phyloP scores from a whole-genome alignment of 176 grass and related monocot genomes.

The Tillandsia fasciculata region DNA sequence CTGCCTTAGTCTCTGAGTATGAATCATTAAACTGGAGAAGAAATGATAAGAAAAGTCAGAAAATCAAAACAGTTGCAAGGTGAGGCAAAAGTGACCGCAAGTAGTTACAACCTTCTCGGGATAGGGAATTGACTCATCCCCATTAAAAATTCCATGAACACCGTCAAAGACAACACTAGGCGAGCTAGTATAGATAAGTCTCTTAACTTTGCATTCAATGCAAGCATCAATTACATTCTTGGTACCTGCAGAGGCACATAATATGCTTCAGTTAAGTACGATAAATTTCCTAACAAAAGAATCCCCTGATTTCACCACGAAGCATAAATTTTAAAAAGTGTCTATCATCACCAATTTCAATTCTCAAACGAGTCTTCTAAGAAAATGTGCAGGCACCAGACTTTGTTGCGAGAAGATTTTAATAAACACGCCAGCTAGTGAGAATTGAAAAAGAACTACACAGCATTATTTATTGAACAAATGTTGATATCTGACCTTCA shows the following conservation, averaged over 20 bases:
- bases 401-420: no score
- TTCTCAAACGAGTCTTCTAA: no score
- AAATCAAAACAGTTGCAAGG: slow-evolving; percentile 4
- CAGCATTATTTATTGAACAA: not conserved
- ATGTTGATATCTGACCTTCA: slow-evolving; percentile 39
- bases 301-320: not conserved
- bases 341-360: no score
- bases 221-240: slow-evolving; percentile 93
- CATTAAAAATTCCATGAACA: slow-evolving; percentile 81
- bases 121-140: slow-evolving; percentile 75
- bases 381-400: not conserved
- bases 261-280: not conserved
- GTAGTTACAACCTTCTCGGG: slow-evolving; percentile 52
- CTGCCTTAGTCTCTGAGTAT: slow-evolving; percentile 98
- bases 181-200: slow-evolving; percentile 96
- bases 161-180: slow-evolving; percentile 96
- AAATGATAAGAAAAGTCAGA: slow-evolving; percentile 28
- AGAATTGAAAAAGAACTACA: not conserved
- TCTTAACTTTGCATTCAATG: slow-evolving; percentile 71
- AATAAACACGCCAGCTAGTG: no score
- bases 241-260: slow-evolving; percentile 46
- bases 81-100: no score
- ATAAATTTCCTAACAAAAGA: not conserved
- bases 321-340: no score
- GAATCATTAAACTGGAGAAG: slow-evolving; percentile 93